Percentiles rank a stretch among this genome's conserved stretches.
Evolutionary conservation across 768 basidiomycete genomes (phyloP).

Genomic region (Artomyces pyxidatus): DNA sequence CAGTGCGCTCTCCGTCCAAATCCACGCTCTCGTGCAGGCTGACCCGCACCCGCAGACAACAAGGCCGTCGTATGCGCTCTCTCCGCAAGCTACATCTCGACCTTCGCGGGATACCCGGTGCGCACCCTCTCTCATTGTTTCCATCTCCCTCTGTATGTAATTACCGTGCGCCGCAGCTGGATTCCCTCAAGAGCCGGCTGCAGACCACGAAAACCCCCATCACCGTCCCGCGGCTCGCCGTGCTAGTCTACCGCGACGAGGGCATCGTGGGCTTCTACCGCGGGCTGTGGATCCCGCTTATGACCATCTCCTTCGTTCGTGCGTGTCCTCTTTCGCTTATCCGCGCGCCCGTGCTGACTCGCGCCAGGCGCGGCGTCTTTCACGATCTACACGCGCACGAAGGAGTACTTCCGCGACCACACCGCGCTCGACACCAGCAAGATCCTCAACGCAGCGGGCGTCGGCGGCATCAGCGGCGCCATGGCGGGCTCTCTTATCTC

Average conservation of each 20-base stretch:
- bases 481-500: conserved; percentile 87
- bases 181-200: conserved; percentile 89
- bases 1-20: conserved; percentile 5
- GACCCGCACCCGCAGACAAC: conserved; percentile 42
- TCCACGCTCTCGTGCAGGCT: neutral
- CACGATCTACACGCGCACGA: conserved; percentile 82
- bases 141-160: too few species aligned
- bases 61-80: conserved; percentile 87
- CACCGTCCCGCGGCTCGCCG: conserved; percentile 64
- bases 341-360: conserved; percentile 3
- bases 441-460: conserved; percentile 62
- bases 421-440: conserved; percentile 50
- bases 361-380: conserved; percentile 77
- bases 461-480: conserved; percentile 76
- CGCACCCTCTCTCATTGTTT: conserved; percentile 6
- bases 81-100: conserved; percentile 86
- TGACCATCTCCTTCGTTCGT: conserved; percentile 96
- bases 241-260: conserved; percentile 73
- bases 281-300: conserved; percentile 84
- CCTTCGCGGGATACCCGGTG: conserved; percentile 86
- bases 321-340: conserved; percentile 29
- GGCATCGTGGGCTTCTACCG: conserved; percentile 88
- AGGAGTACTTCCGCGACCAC: conserved; percentile 58
- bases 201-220: conserved; percentile 76
- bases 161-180: conserved; percentile 46